These are phyloP conservation scores for Aspergillus fumigatus DNA, from an alignment of 2,329 filamentous ascomycete species.

Conservation along the genomic window DNA sequence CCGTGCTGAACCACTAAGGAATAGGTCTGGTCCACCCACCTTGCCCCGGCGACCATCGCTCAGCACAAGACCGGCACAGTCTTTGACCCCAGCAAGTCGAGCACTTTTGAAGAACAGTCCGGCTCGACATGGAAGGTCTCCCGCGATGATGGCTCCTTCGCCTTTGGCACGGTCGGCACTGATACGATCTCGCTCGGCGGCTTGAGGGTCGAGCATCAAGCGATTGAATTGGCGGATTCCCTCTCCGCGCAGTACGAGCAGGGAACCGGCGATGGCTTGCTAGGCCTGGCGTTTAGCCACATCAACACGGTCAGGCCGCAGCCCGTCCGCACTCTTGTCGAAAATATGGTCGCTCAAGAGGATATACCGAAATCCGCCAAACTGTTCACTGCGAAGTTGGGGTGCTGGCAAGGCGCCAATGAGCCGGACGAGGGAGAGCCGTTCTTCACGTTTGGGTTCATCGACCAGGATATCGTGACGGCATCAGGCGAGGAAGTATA, in stretches of 20 bases:
- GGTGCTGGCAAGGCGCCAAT: constrained; percentile 48
- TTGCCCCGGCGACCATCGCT: constrained; percentile 36
- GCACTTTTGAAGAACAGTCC: constrained; percentile 50
- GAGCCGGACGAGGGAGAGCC: constrained; percentile 41
- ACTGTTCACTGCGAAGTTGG: constrained; percentile 63
- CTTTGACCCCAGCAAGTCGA: constrained; percentile 59
- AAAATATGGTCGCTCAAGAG: constrained; percentile 61
- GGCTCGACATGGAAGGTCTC: constrained; percentile 59
- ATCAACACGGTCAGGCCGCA: constrained; percentile 61
- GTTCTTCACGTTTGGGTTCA: constrained; percentile 71
- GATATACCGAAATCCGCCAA: constrained; percentile 51
- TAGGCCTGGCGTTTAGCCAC: constrained; percentile 61
- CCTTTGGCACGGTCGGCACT: constrained; percentile 60
- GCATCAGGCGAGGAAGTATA: constrained; percentile 51
- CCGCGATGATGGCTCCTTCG: constrained; percentile 65
- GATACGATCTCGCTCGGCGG: constrained; percentile 61
- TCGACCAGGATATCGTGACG: constrained; percentile 59
- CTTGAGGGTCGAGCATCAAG: constrained; percentile 56
- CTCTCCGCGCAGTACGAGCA: constrained; percentile 56
- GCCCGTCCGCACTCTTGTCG: constrained; percentile 56
- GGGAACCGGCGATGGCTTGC: constrained; percentile 58
- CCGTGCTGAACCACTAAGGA: neutral
- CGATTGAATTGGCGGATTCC: constrained; percentile 59
- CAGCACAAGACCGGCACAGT: constrained; percentile 26
- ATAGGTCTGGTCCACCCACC: constrained; percentile 49